Percentiles rank a stretch among this genome's conserved stretches.
These are phyloP conservation scores for Lunularia cruciata DNA, from an alignment of 225 moss, liverwort and hornwort species.

Conservation along the genomic window DNA sequence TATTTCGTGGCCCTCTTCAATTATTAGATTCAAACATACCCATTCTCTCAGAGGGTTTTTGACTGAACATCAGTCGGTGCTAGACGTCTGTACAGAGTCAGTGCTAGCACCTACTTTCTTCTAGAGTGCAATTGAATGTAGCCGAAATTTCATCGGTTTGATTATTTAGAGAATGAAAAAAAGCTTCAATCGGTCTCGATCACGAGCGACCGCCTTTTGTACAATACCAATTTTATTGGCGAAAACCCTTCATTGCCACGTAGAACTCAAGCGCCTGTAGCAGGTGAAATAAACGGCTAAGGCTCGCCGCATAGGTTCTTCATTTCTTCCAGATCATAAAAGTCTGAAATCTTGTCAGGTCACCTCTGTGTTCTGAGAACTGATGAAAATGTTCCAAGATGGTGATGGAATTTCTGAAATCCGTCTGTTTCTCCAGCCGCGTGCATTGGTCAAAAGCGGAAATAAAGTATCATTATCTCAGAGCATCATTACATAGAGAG, in stretches of 20 bases:
- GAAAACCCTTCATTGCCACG: neutral
- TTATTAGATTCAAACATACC: neutral
- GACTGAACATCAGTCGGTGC: neutral
- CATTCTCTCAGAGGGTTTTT: neutral
- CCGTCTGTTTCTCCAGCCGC: too few relatives aligned
- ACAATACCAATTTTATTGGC: neutral
- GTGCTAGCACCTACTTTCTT: neutral
- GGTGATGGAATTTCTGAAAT: too few relatives aligned
- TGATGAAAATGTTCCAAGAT: too few relatives aligned
- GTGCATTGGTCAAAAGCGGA: too few relatives aligned
- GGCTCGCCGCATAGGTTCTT: neutral
- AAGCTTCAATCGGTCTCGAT: neutral
- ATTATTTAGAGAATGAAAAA: too few relatives aligned
- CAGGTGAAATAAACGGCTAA: neutral
- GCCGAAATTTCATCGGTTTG: neutral
- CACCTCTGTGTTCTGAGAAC: too few relatives aligned
- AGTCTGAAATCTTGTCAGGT: too few relatives aligned
- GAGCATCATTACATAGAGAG: too few relatives aligned
- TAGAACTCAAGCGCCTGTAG: neutral
- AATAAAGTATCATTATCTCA: too few relatives aligned
- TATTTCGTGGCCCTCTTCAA: neutral
- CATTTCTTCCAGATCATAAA: neutral
- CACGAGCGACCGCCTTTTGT: neutral
- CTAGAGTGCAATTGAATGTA: neutral
- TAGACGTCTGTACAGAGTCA: slow-evolving; percentile 3